Evolutionary conservation across 306 rosid species (phyloP), one percentile per base, ranked within the genome.

Genomic region (Prosopis cineraria): DNA sequence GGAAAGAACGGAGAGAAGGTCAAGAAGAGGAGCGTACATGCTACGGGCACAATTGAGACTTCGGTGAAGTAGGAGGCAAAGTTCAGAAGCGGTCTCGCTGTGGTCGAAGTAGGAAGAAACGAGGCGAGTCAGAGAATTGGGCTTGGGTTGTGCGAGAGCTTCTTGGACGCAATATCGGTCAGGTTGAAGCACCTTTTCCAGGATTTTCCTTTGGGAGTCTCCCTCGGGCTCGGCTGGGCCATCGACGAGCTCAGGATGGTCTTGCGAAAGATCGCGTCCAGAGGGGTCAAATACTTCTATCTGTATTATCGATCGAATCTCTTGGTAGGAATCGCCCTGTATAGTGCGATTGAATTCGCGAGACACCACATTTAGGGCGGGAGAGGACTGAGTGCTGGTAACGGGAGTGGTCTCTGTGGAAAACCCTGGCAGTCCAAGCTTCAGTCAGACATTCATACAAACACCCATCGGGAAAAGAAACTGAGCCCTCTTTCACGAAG

Each of bases 81-180:
- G 83, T 2, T 53, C 62, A n/a, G 89, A 79, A 30, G 98, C 67
- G 55, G 77, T 73, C 80, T 91, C 91, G 78, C 96, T 94, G 55
- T 86, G 87, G 16, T 80, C 77, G 27, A 92, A 92, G 87, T 89
- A 90, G 19, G 68, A 66, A 22, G 90, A 82, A 24, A 84, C 89
- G 17, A 92, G 91, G 60, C 72, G 76, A 3, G 85, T 87, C 66
- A 84, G 87, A 43, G 83, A 7, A 73, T 59, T 82, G 74, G 79
- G 72, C 52, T 74, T 79, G 40, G 87, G 81, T 29, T 3, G 81
- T 7, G 67, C 76, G 11, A 94, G 91, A 2, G 89, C 85, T 52
- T 82, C 86, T 3, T 82, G 79, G 56, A 94, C 85, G 79, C 84
- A 78, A 9, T 83, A 55, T 7, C 89, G 79, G 69, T 85, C 77